Evolutionary conservation across 257 asterid species (phyloP).

Genomic region (Fraxinus anomala): DNA sequence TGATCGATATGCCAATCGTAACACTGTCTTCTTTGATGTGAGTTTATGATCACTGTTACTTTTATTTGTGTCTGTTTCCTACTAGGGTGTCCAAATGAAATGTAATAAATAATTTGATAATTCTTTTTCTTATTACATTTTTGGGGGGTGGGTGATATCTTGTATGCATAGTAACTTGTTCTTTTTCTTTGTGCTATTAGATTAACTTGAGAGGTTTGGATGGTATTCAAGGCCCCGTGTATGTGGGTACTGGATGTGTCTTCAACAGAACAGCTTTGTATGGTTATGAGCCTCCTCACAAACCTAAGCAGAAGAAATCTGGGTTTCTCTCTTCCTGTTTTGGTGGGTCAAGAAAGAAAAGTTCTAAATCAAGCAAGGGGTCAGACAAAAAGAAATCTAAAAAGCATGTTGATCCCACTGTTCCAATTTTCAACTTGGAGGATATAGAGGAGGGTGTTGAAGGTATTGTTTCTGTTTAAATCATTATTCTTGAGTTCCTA

Average conservation of each 20-base stretch:
- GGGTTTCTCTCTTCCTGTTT: conserved; percentile 67
- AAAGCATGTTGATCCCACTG: conserved; percentile 90
- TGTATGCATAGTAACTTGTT: conserved; percentile 22
- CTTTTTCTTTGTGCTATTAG: conserved; percentile 38
- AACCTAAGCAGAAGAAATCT: conserved; percentile 73
- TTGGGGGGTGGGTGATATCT: conserved; percentile 17
- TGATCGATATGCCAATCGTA: conserved; percentile 96
- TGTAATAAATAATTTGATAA: conserved; percentile 10
- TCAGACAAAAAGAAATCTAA: conserved; percentile 91
- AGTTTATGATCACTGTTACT: conserved; percentile 34
- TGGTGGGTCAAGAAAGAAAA: conserved; percentile 76
- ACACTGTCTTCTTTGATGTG: conserved; percentile 97
- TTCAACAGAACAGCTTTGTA: conserved; percentile 91
- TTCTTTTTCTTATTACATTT: background rate
- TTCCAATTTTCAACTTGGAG: conserved; percentile 91
- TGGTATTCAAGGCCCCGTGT: conserved; percentile 97
- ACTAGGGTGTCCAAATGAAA: background rate
- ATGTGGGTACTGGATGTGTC: conserved; percentile 98
- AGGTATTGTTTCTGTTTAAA: conserved; percentile 54
- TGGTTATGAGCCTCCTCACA: conserved; percentile 91
- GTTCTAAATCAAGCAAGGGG: conserved; percentile 74
- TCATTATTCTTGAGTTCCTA: conserved; percentile 19
- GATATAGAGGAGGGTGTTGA: conserved; percentile 99
- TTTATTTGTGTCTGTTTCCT: conserved; percentile 6
- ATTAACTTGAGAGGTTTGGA: conserved; percentile 95